phyloP scores from a whole-genome alignment of 139 green algal species.

The Diplosphaera chodatii region DNA sequence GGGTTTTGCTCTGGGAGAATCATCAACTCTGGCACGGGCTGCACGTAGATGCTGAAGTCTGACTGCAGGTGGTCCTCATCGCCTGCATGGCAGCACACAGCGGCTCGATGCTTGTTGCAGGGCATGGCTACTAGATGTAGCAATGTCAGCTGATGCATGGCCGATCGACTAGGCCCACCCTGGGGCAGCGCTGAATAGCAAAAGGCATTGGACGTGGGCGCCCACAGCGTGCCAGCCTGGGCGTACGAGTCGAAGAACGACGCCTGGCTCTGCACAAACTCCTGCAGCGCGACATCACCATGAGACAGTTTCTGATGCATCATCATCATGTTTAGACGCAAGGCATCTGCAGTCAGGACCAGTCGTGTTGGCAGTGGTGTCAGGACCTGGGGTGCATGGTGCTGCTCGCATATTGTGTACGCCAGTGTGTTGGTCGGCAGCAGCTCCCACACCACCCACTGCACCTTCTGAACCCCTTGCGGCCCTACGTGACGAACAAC shows the following conservation, averaged over 20 bases:
- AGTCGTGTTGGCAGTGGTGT: too few species aligned
- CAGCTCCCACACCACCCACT: background rate
- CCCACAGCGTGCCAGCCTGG: background rate
- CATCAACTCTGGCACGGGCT: background rate
- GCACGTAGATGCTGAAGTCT: background rate
- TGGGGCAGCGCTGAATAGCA: background rate
- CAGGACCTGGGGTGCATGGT: background rate
- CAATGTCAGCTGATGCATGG: too few species aligned
- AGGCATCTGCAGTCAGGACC: too few species aligned
- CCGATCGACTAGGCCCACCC: too few species aligned
- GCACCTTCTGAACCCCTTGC: background rate
- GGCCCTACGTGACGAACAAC: background rate
- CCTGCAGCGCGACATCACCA: background rate
- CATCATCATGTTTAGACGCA: too few species aligned
- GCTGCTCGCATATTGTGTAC: background rate
- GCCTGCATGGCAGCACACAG: background rate
- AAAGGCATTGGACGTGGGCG: background rate
- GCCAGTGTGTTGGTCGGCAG: background rate
- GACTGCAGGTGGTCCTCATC: background rate
- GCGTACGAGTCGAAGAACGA: background rate
- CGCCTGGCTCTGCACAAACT: background rate
- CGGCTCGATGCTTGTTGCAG: too few species aligned
- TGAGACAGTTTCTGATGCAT: too few species aligned
- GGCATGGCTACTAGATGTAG: too few species aligned
- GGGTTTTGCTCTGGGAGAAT: too few species aligned